Evolutionary conservation across 31 red algal genomes (phyloP), one percentile per base, ranked within the genome.

Genomic region (Endocladia muricata): DNA sequence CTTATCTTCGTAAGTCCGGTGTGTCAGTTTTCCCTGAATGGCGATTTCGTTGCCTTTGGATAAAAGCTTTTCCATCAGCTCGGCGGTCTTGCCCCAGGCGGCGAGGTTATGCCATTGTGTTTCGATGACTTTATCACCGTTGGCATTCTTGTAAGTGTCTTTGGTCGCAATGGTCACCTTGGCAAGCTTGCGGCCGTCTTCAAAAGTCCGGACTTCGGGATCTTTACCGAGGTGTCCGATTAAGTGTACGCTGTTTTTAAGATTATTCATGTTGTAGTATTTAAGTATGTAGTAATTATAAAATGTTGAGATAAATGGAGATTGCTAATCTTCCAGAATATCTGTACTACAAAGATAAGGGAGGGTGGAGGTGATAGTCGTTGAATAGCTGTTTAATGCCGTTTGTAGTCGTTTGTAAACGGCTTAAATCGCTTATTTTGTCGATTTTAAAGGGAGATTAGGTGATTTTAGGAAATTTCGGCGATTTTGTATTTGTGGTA

Each of bases 1-100:
- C n/a, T 52, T 52, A n/a, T 52, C 47, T n/a, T 52, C 47, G n/a
- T 52, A 52, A n/a, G 13, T 52, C n/a, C 47, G 11, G n/a, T 52
- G 47, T n/a, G n/a, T 52, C 47, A 52, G n/a, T 52, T 52, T 52
- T 52, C 47, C 47, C n/a, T 52, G 47, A n/a, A 52, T 52, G n/a
- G 47, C 47, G 11, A 52, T n/a, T 52, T 52, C 47, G n/a, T 52
- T 52, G 11, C 47, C 47, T 52, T 52, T 52, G 11, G 47, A 52
- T 52, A 52, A 52, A 15, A 52, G 13, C 13, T 11, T 15, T 52
- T 11, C 47, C 47, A 52, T 52, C 47, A 52, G n/a, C n/a, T 52
- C 47, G 47, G 47, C 47, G 11, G 47, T 52, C n/a, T 52, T 52
- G 47, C 47, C 47, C 47, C 47, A 52, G 11, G 47, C 47, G 47